These are phyloP conservation scores for Alectoria sarmentosa DNA, from an alignment of 495 filamentous ascomycete genomes.

Conservation along the genomic window DNA sequence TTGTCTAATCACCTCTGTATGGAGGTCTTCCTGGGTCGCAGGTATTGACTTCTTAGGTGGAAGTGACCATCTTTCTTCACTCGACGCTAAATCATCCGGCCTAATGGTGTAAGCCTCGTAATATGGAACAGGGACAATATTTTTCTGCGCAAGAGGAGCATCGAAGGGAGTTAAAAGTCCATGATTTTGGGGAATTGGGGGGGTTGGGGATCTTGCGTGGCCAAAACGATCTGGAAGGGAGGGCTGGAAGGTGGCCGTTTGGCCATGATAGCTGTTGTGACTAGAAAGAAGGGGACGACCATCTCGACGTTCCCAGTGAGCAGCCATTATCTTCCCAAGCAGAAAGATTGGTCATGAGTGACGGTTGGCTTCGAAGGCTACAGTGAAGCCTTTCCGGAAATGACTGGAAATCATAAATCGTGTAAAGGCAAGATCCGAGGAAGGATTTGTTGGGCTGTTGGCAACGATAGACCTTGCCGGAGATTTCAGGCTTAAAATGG, in stretches of 20 bases:
- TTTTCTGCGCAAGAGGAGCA: neutral
- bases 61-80: conserved; percentile 4
- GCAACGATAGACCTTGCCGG: neutral
- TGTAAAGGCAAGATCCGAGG: neutral
- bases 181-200: neutral
- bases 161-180: neutral
- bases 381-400: neutral
- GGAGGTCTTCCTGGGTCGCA: conserved; percentile 8
- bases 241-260: neutral
- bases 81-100: conserved; percentile 1
- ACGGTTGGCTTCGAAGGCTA: neutral
- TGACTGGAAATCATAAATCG: neutral
- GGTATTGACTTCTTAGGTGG: neutral
- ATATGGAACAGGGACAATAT: neutral
- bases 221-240: neutral
- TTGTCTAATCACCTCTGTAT: conserved; percentile 7
- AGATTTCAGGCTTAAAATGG: neutral
- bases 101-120: conserved; percentile 13
- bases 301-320: neutral
- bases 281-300: neutral
- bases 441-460: neutral
- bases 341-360: neutral
- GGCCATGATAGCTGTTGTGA: conserved; percentile 9
- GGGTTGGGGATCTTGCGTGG: neutral
- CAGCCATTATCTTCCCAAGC: neutral